Evolutionary conservation across 2,329 filamentous ascomycete species (phyloP).

Genomic region (Trichophyton schoenleinii): DNA sequence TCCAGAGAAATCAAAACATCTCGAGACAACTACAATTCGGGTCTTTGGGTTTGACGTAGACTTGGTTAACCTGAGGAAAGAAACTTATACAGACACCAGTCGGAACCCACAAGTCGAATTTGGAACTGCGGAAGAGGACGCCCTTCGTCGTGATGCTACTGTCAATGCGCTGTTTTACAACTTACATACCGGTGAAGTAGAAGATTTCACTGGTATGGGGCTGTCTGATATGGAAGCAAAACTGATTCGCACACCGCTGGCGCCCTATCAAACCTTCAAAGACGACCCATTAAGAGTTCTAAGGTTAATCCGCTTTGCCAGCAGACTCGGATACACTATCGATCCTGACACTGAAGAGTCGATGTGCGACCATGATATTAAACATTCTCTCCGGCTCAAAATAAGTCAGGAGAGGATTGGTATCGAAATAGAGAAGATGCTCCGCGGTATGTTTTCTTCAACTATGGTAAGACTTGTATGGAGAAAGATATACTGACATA

Average conservation of each 20-base stretch:
- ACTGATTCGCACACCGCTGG: constrained; percentile 72
- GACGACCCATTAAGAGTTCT: constrained; percentile 85
- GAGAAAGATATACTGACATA: neutral
- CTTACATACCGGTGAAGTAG: constrained; percentile 61
- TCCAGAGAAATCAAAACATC: constrained; percentile 90
- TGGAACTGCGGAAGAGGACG: constrained; percentile 82
- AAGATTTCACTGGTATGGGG: constrained; percentile 70
- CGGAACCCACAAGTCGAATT: constrained; percentile 89
- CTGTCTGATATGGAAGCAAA: constrained; percentile 59
- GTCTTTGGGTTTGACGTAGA: constrained; percentile 83
- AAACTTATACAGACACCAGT: constrained; percentile 79
- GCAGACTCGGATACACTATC: constrained; percentile 67
- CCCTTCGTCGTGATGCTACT: constrained; percentile 76
- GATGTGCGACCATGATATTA: constrained; percentile 70
- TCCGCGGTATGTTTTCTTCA: constrained; percentile 45
- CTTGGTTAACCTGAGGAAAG: constrained; percentile 85
- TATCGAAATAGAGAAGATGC: constrained; percentile 80
- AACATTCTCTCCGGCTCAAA: constrained; percentile 66
- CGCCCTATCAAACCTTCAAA: constrained; percentile 82
- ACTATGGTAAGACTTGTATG: neutral
- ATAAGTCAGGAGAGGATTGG: constrained; percentile 87
- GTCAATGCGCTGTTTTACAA: constrained; percentile 97
- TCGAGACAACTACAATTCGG: constrained; percentile 78
- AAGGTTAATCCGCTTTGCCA: constrained; percentile 79
- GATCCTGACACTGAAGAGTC: constrained; percentile 53